phyloP scores from a whole-genome alignment of 345 rosid genomes.

The Citrus medica region DNA sequence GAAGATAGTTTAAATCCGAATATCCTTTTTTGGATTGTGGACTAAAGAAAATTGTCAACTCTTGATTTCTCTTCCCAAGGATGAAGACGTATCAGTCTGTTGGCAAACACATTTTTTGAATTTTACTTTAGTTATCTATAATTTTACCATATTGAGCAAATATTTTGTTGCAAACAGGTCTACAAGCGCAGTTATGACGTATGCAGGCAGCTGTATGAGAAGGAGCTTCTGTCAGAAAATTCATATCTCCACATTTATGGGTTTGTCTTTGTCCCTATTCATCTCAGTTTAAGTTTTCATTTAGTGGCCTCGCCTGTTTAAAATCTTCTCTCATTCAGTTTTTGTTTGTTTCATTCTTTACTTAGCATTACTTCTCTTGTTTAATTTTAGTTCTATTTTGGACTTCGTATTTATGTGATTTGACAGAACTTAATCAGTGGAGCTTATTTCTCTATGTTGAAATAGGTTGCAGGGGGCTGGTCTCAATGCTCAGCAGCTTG shows the following conservation, averaged over 20 bases:
- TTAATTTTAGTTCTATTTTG: not conserved
- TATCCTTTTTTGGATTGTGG: not conserved
- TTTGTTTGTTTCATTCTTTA: not conserved
- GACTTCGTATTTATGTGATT: not conserved
- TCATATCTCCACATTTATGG: slow-evolving; percentile 79
- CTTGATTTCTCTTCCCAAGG: not conserved
- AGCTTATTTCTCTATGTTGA: slow-evolving; percentile 15
- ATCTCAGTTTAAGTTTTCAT: not conserved
- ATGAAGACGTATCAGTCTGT: not conserved
- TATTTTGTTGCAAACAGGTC: slow-evolving; percentile 47
- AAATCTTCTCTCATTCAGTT: not conserved
- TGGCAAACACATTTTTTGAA: not conserved
- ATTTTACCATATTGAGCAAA: not conserved
- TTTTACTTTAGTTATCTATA: not conserved
- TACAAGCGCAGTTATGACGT: slow-evolving; percentile 77
- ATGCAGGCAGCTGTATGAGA: slow-evolving; percentile 81
- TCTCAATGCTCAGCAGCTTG: slow-evolving; percentile 75
- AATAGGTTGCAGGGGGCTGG: slow-evolving; percentile 62
- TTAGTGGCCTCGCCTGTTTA: not conserved
- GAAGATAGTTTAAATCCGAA: not conserved
- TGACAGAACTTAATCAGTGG: slow-evolving; percentile 13
- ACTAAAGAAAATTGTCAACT: not conserved
- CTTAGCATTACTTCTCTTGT: not conserved
- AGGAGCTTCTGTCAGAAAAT: slow-evolving; percentile 69
- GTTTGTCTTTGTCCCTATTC: slow-evolving; percentile 36